Conservation (phyloP, 208 protist genomes). For the Leishmania tarentolae region DNA sequence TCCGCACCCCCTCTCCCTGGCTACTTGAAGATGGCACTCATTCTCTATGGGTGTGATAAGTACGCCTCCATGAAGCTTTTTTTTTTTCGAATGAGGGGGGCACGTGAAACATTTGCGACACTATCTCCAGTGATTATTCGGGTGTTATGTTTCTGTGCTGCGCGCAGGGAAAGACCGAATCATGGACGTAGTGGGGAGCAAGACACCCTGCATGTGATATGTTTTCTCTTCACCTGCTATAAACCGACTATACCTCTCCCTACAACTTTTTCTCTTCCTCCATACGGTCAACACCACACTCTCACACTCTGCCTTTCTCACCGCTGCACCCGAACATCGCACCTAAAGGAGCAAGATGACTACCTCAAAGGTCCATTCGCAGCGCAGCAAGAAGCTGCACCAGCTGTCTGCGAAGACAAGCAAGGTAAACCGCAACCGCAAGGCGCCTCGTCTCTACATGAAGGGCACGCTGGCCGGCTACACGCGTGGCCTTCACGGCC, state of each 20-base stretch:
- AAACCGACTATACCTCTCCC: neutral
- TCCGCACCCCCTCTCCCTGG: neutral
- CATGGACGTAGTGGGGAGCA: neutral
- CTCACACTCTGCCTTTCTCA: neutral
- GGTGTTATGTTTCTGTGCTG: neutral
- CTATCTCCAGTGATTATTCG: neutral
- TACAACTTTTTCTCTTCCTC: neutral
- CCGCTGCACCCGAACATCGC: neutral
- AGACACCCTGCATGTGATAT: neutral
- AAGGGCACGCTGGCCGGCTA: slow-evolving; percentile 91
- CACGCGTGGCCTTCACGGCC: slow-evolving; percentile 90
- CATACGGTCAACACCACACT: neutral
- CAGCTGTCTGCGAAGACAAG: slow-evolving; percentile 88
- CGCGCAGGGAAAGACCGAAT: neutral
- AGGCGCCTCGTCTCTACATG: slow-evolving; percentile 91
- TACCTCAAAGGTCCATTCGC: slow-evolving; percentile 72
- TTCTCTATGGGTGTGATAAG: neutral
- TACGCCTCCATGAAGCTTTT: neutral
- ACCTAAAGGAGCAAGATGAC: slow-evolving; percentile 41
- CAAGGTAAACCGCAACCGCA: slow-evolving; percentile 86
- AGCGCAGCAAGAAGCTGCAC: slow-evolving; percentile 92
- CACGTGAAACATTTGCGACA: neutral
- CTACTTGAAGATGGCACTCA: neutral
- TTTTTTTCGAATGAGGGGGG: too few species aligned
- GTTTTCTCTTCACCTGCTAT: neutral